Evolutionary conservation across 2,329 filamentous ascomycete species (phyloP), one percentile per base, ranked within the genome.

Genomic region (Coniochaeta sp.): DNA sequence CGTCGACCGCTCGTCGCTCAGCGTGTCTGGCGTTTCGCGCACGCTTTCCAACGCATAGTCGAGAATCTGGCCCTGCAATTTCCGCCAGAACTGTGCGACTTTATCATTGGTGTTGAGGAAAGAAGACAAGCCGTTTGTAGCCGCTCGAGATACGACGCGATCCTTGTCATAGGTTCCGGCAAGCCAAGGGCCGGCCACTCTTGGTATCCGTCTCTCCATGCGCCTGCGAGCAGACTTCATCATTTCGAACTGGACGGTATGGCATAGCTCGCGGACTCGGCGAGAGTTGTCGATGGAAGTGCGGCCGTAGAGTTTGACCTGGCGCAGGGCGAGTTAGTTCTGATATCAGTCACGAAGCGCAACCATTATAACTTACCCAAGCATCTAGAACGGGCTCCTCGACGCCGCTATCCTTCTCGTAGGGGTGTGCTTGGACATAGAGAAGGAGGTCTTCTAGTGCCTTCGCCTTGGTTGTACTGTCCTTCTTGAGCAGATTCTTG

Each of bases 401-500:
- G 19, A 89, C 77, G 34, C 86, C 88, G 28, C 82, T 84, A 65
- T 81, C 77, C 59, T 79, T 68, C 62, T 80, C 82, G 71, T 71
- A 81, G 47, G 73, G 81, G 72, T 78, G 82, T 14, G 75, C 73
- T 64, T 81, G 79, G 42, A 90, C 78, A 69, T 89, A 83, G 36
- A 82, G 72, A 55, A 91, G 81, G 22, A 99, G 75, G 58, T 98
- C 93, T 67, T 98, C 93, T 30, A 99, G 78, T 0, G 91, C 93
- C 72, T 93, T 96, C 8, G 89, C 82, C 72, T 96, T 96, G 40
- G 95, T 99, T 12, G 87, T 96, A 68, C 88, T 89, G 76, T 97
- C 93, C 75, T 95, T 96, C 77, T 98, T 99, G 57, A 88, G 82
- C 3, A 97, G 76, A 67, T 96, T 96, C 74, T 97, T 96, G 77